Evolutionary conservation across 78 protist genomes (phyloP), one percentile per base, ranked within the genome.

Genomic region (Monocercomonoides exilis): DNA sequence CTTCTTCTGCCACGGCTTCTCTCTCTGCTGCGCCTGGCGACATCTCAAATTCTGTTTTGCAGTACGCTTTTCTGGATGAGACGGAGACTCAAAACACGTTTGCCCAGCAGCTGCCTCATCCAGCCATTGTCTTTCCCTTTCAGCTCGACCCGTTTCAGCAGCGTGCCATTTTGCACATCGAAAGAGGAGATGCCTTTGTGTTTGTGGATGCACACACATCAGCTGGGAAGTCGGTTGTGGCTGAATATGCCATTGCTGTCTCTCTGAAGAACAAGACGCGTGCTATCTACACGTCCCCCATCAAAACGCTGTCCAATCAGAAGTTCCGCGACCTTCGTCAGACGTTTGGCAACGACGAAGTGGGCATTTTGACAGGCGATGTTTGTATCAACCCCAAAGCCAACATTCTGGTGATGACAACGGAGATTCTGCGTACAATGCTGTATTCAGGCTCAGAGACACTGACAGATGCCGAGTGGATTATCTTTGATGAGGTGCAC

Each of bases 121-220:
- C 34, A 44, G 95, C 95, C 42, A 91, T 93, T 41, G 77, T 45
- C 43, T 96, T 90, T 84, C 96, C 97, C 64, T 97, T 97, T 87
- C 93, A 92, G 85, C 89, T 97, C 6, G 99, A 97, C 77, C 44
- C 90, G 1, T 97, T 97, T 88, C 99, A 97, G 88, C 88, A 91
- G 84, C 90, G 92, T 77, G 93, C 98, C 0, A 87, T 96, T 29
- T n/a, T 86, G 36, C 90, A 85, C 90, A 35, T 97, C 79, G 99
- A 97, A 80, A 36, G n/a, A 32, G 86, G 85, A 41, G 97, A 96
- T 81, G 46, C 1, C 43, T n/a, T n/a, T n/a, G 94, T 92, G 33
- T 93, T 97, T 32, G 98, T 96, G 21, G 93, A 96, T 3, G 99
- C 99, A 21, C 99, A 97, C 94, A 97, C 99, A 11, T 91, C 95